These are phyloP conservation scores for Fusarium newnesense DNA, from an alignment of 2,329 filamentous ascomycete species.

Conservation along the genomic window DNA sequence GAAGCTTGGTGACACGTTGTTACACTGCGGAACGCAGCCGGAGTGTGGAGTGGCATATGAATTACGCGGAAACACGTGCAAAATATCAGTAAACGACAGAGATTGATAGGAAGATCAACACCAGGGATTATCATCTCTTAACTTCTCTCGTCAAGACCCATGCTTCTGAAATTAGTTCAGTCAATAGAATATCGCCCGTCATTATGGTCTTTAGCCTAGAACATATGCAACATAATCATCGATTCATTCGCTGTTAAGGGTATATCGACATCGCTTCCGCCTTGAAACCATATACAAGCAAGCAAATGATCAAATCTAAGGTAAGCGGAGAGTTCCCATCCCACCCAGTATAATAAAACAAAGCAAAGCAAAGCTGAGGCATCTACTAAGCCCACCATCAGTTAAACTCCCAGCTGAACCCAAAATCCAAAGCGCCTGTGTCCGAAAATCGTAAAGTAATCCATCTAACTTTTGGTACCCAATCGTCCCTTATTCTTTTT, in stretches of 20 bases:
- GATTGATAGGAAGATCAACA: not conserved
- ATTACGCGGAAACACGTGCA: constrained; percentile 40
- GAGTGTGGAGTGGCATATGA: constrained; percentile 22
- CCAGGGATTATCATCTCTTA: not conserved
- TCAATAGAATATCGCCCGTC: not conserved
- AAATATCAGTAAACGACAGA: not conserved
- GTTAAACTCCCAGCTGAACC: constrained; percentile 9
- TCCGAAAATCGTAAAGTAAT: constrained; percentile 1
- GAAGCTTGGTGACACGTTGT: constrained; percentile 40
- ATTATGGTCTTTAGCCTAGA: not conserved
- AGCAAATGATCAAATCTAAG: constrained; percentile 19
- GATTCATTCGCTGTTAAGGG: constrained; percentile 27
- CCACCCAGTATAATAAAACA: constrained; percentile 9
- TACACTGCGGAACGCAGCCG: constrained; percentile 23
- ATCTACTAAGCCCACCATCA: not conserved
- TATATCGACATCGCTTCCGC: constrained; percentile 26
- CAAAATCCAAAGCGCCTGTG: constrained; percentile 20
- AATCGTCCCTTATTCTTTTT: constrained; percentile 1
- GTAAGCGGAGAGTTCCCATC: constrained; percentile 19
- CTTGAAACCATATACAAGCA: constrained; percentile 18
- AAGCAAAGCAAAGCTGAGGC: not conserved
- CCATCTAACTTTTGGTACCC: constrained; percentile 4
- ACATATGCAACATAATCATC: not conserved
- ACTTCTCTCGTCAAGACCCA: not conserved
- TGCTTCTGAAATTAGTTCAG: not conserved